Conservation (phyloP, 2,329 filamentous ascomycete genomes). For the Fusarium concolor region DNA sequence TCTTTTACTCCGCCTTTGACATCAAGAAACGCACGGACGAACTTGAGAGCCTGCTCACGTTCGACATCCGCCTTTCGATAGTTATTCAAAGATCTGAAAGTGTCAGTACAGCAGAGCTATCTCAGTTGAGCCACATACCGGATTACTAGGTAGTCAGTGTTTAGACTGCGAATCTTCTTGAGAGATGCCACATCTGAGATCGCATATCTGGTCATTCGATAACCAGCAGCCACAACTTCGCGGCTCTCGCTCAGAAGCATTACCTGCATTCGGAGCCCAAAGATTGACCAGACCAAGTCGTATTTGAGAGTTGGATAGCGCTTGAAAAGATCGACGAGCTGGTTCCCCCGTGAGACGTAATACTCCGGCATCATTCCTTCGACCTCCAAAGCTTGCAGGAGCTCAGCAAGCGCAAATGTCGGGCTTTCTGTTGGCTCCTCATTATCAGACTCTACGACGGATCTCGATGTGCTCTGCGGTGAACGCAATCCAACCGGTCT, state of each 20-base stretch:
- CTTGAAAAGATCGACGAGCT: slow-evolving; percentile 95
- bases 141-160: slow-evolving; percentile 93
- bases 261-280: slow-evolving; percentile 91
- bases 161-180: slow-evolving; percentile 85
- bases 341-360: slow-evolving; percentile 93
- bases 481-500: slow-evolving; percentile 64
- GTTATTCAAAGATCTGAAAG: slow-evolving; percentile 81
- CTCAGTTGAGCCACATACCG: slow-evolving; percentile 47
- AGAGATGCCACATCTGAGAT: slow-evolving; percentile 93
- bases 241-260: slow-evolving; percentile 96
- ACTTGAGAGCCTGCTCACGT: slow-evolving; percentile 95
- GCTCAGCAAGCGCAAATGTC: slow-evolving; percentile 89
- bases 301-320: slow-evolving; percentile 94
- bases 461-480: slow-evolving; percentile 66
- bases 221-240: slow-evolving; percentile 94
- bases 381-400: slow-evolving; percentile 87
- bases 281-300: slow-evolving; percentile 94
- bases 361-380: slow-evolving; percentile 92
- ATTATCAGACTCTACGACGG: slow-evolving; percentile 69
- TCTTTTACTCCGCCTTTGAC: slow-evolving; percentile 93
- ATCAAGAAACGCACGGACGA: slow-evolving; percentile 93
- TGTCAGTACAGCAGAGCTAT: slow-evolving; percentile 19
- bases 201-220: slow-evolving; percentile 91
- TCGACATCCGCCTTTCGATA: slow-evolving; percentile 98
- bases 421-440: slow-evolving; percentile 85